Conservation (phyloP, 1,139 yeast genomes). For the Zygoascus hellenicus region DNA sequence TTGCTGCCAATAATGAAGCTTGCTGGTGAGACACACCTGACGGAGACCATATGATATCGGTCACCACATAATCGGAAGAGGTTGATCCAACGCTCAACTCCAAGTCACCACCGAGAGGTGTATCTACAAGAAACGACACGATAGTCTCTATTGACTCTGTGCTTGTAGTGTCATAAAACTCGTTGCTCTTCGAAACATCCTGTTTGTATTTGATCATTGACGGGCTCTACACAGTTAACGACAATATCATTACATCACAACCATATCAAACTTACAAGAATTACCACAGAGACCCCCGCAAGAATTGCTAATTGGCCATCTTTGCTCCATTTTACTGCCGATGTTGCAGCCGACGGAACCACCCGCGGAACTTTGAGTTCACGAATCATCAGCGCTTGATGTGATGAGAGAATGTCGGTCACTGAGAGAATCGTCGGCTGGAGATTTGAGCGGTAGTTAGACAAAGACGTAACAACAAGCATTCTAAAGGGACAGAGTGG, state of each 20-base stretch:
- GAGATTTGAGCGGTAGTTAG: neutral
- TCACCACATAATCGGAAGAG: constrained; percentile 17
- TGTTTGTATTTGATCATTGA: constrained; percentile 10
- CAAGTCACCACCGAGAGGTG: constrained; percentile 15
- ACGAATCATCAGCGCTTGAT: constrained; percentile 13
- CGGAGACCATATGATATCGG: constrained; percentile 25
- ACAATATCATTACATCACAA: neutral
- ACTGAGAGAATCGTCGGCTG: neutral
- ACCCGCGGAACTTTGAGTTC: constrained; percentile 21
- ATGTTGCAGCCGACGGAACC: constrained; percentile 16
- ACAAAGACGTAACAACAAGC: neutral
- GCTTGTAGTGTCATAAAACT: constrained; percentile 17
- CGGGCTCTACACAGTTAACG: constrained; percentile 6
- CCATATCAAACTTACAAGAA: constrained; percentile 19
- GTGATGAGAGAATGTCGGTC: neutral
- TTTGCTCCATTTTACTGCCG: constrained; percentile 23
- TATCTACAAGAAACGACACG: constrained; percentile 7
- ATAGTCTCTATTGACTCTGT: constrained; percentile 16
- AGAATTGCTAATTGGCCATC: constrained; percentile 23
- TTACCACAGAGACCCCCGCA: constrained; percentile 16
- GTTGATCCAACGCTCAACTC: constrained; percentile 17
- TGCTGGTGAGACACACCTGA: constrained; percentile 19
- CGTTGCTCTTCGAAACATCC: constrained; percentile 10
- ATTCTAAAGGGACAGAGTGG: neutral
- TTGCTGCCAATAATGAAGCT: constrained; percentile 17